Evolutionary conservation across 1,139 yeast genomes (phyloP).

Genomic region (Hyphopichia fennica): DNA sequence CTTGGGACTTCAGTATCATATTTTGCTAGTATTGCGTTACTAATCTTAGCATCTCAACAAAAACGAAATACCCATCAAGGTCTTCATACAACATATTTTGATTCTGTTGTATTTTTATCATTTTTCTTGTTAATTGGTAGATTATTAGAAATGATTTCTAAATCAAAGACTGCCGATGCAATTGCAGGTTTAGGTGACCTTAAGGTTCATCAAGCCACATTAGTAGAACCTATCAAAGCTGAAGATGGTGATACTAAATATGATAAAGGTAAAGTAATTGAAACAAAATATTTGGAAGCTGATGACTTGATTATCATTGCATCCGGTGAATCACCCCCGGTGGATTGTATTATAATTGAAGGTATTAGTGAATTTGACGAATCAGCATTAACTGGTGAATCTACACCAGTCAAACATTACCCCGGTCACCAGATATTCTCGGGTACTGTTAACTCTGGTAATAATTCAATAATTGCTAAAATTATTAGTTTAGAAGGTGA

Average conservation of each 20-base stretch:
- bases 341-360: slow-evolving; percentile 62
- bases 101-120: slow-evolving; percentile 73
- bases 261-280: slow-evolving; percentile 26
- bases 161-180: slow-evolving; percentile 66
- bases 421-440: slow-evolving; percentile 67
- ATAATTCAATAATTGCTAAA: slow-evolving; percentile 52
- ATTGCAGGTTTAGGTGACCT: slow-evolving; percentile 53
- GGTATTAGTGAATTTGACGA: slow-evolving; percentile 69
- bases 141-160: slow-evolving; percentile 64
- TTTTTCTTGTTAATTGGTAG: slow-evolving; percentile 72
- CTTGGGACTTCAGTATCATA: slow-evolving; percentile 74
- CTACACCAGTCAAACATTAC: slow-evolving; percentile 46
- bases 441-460: slow-evolving; percentile 69
- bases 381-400: slow-evolving; percentile 78
- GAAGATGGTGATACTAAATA: slow-evolving; percentile 14
- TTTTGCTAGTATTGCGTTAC: slow-evolving; percentile 61
- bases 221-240: slow-evolving; percentile 35
- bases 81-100: slow-evolving; percentile 67
- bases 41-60: slow-evolving; percentile 49
- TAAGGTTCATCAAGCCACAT: slow-evolving; percentile 51
- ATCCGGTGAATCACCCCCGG: slow-evolving; percentile 73
- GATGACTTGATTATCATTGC: slow-evolving; percentile 61
- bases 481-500: slow-evolving; percentile 64
- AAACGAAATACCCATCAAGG: slow-evolving; percentile 33
- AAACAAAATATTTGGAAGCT: slow-evolving; percentile 56